phyloP scores from a whole-genome alignment of 345 rosid genomes.

The Citrus reticulata region DNA sequence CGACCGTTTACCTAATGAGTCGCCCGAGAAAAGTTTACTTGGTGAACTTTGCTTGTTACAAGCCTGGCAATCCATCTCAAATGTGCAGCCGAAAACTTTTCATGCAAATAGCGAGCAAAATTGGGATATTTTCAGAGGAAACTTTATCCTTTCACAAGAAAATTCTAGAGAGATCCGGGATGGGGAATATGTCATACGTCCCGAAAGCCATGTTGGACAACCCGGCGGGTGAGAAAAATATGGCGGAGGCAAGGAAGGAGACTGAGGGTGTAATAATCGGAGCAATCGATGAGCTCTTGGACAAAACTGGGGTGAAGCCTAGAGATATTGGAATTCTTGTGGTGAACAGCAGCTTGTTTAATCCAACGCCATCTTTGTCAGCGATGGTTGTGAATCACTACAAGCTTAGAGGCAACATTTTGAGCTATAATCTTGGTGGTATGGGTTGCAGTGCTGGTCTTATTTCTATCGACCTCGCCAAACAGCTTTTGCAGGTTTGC shows the following conservation, averaged over 20 bases:
- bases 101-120: conserved; percentile 3
- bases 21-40: conserved; percentile 27
- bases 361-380: conserved; percentile 37
- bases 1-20: conserved; percentile 22
- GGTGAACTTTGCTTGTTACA: conserved; percentile 34
- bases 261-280: conserved; percentile 34
- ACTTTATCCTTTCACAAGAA: conserved; percentile 28
- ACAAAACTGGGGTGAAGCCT: conserved; percentile 30
- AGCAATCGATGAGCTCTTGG: conserved; percentile 30
- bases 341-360: conserved; percentile 36
- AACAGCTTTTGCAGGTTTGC: conserved; percentile 27
- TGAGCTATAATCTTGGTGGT: conserved; percentile 37
- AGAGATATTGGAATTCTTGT: conserved; percentile 40
- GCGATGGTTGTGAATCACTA: conserved; percentile 40
- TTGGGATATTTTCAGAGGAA: conserved; percentile 22
- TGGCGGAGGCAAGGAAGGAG: conserved; percentile 37
- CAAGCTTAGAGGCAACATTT: conserved; percentile 33
- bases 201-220: conserved; percentile 18
- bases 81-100: conserved; percentile 18
- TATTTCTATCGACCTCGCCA: conserved; percentile 35
- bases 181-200: conserved; percentile 25
- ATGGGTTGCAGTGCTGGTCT: conserved; percentile 44
- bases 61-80: conserved; percentile 22
- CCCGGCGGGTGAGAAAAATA: conserved; percentile 7
- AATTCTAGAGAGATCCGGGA: conserved; percentile 36